Percentiles rank a stretch among this genome's conserved stretches.
Conservation (phyloP, 352 stramenopile genomes). For the Globisporangium uncinulatum region DNA sequence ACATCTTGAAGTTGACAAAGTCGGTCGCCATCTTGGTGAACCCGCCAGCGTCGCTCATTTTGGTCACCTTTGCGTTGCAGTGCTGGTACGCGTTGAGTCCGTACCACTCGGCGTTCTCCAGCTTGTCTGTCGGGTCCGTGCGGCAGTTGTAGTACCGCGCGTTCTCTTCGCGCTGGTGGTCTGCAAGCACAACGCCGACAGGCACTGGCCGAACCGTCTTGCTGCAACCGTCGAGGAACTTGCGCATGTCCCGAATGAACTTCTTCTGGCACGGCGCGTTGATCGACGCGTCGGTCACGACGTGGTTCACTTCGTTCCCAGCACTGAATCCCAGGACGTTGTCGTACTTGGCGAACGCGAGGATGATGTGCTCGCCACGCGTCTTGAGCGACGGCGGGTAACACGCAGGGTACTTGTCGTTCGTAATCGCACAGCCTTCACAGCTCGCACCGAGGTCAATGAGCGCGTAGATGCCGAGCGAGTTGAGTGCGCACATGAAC, state of each 20-base stretch:
- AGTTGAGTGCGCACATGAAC: constrained; percentile 65
- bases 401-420: constrained; percentile 38
- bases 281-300: constrained; percentile 29
- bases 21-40: constrained; percentile 57
- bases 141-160: constrained; percentile 72
- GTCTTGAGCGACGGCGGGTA: constrained; percentile 47
- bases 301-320: constrained; percentile 66
- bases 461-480: constrained; percentile 73
- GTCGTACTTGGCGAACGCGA: constrained; percentile 67
- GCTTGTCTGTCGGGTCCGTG: constrained; percentile 15
- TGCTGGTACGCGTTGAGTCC: constrained; percentile 61
- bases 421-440: constrained; percentile 47
- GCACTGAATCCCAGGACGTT: constrained; percentile 66
- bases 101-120: constrained; percentile 41
- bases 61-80: constrained; percentile 28
- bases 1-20: constrained; percentile 39
- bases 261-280: constrained; percentile 68
- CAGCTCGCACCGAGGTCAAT: constrained; percentile 56
- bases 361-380: constrained; percentile 62
- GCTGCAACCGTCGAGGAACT: constrained; percentile 40
- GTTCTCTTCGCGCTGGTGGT: constrained; percentile 55
- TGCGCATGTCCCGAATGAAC: constrained; percentile 51
- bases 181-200: constrained; percentile 68
- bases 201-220: constrained; percentile 45
- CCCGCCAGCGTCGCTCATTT: too few species aligned